A percentile compares a stretch with the other conserved stretches of the same genome.
Evolutionary conservation across 495 filamentous ascomycete species (phyloP).

Genomic region (Penicillium ochrochloron): DNA sequence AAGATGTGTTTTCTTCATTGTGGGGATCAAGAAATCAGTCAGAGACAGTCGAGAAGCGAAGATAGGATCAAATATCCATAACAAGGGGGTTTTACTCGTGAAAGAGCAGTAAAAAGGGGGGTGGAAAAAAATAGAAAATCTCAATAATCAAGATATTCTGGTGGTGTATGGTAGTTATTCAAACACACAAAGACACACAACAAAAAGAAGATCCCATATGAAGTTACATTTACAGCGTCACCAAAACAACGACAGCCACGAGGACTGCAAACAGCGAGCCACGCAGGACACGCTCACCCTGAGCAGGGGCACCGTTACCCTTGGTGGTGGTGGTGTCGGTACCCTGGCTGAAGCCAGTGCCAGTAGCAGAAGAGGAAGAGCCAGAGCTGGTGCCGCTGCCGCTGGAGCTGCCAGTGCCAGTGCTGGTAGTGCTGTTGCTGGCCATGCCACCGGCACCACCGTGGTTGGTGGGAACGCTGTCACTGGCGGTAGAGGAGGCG

Average conservation of each 20-base stretch:
- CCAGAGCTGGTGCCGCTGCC: slow-evolving; percentile 27
- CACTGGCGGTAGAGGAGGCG: slow-evolving; percentile 30
- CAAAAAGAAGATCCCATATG: slow-evolving; percentile 5
- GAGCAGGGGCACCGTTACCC: slow-evolving; percentile 41
- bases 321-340: slow-evolving; percentile 24
- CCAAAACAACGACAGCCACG: slow-evolving; percentile 58
- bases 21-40: slow-evolving; percentile 19
- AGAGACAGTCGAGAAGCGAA: slow-evolving; percentile 26
- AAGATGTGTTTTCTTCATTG: slow-evolving; percentile 20
- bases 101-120: slow-evolving; percentile 15
- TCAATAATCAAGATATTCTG: not conserved
- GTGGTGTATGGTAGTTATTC: slow-evolving; percentile 10
- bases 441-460: slow-evolving; percentile 21
- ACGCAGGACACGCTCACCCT: slow-evolving; percentile 50
- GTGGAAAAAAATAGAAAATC: slow-evolving; percentile 14
- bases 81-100: slow-evolving; percentile 24
- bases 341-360: slow-evolving; percentile 34
- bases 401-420: slow-evolving; percentile 32
- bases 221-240: slow-evolving; percentile 52
- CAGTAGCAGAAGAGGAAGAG: slow-evolving; percentile 19
- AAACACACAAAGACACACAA: not conserved
- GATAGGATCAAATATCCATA: slow-evolving; percentile 7
- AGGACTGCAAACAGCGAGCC: slow-evolving; percentile 62
- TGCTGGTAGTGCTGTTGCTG: slow-evolving; percentile 27
- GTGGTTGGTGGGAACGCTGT: slow-evolving; percentile 43